Base-by-base conservation (phyloP, 176 grass and related monocot species). In the Calamus simplicifolius region DNA sequence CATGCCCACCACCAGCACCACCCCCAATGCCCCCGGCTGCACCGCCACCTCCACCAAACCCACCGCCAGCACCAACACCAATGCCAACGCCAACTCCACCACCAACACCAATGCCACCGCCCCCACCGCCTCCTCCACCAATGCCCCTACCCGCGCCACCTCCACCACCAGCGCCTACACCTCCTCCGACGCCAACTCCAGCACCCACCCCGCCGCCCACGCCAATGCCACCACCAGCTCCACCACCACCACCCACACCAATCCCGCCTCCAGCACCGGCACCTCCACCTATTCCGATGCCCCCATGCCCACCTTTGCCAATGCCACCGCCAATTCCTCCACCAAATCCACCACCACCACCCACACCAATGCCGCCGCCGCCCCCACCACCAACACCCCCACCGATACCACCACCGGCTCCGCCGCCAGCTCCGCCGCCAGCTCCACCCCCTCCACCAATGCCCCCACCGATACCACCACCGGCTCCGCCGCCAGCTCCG, bases 11-110 rank as follows among this genome's bases (percentile, higher is more conserved):
- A 3, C 61, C 61, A 14, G 18, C 25, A 26, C 70, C 71, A 43
- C 7, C 31, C 16, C 82, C 77, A n/a, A n/a, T n/a, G n/a, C n/a
- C 18, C 0, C 79, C 79, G 1, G 59, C 76, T 14, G 38, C 16
- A 0, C 63, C 80, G 1, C 26, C 48, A 0, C 28, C 74, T 10
- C 31, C 31, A 38, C 31, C 31, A 61, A n/a, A 35, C 25, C 52
- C 23, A 19, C 72, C 79, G 30, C 59, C 70, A 0, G 1, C 27
- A 35, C 75, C 69, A 0, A 31, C n/a, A 5, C 12, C 63, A n/a
- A n/a, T n/a, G n/a, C n/a, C 73, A 0, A 15, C 62, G 0, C 55
- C 61, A 4, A 4, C 52, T 1, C 52, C 61, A 0, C 19, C 19
- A 1, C 65, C 74, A 59, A 4, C 67, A 18, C 65, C 71, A 4